phyloP scores from a whole-genome alignment of 768 basidiomycete genomes.

The Porpolomopsis calyptriformis region DNA sequence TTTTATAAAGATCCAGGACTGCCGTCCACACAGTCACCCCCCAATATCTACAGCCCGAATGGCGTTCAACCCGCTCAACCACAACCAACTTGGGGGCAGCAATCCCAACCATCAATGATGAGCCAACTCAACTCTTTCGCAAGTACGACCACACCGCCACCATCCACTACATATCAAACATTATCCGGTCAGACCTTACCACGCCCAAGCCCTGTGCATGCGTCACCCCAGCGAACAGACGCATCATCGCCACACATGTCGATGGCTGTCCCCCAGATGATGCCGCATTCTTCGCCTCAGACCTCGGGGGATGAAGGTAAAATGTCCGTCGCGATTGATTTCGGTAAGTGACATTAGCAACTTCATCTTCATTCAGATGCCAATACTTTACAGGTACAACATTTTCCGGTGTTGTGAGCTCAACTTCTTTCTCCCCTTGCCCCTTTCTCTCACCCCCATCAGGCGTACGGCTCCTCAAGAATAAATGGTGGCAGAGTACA shows the following conservation, averaged over 20 bases:
- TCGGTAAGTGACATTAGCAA: conserved; percentile 44
- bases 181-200: conserved; percentile 18
- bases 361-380: not conserved
- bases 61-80: conserved; percentile 13
- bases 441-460: conserved; percentile 3
- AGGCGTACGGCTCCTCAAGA: conserved; percentile 83
- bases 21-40: conserved; percentile 36
- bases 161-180: conserved; percentile 11
- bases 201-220: conserved; percentile 23
- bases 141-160: conserved; percentile 8
- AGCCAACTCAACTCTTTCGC: conserved; percentile 20
- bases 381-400: conserved; percentile 52
- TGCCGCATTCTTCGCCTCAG: not conserved
- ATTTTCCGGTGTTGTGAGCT: conserved; percentile 75
- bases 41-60: conserved; percentile 20
- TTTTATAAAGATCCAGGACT: conserved; percentile 28
- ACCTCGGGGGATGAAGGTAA: conserved; percentile 52
- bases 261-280: conserved; percentile 11
- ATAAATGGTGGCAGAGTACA: conserved; percentile 71
- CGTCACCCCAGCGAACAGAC: conserved; percentile 10
- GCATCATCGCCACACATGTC: conserved; percentile 17
- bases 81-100: conserved; percentile 22
- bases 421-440: conserved; percentile 6
- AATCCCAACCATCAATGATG: conserved; percentile 26
- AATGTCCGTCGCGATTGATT: conserved; percentile 75